Evolutionary conservation across 805 yeast species (phyloP).

Genomic region (Teunomyces panamensis): DNA sequence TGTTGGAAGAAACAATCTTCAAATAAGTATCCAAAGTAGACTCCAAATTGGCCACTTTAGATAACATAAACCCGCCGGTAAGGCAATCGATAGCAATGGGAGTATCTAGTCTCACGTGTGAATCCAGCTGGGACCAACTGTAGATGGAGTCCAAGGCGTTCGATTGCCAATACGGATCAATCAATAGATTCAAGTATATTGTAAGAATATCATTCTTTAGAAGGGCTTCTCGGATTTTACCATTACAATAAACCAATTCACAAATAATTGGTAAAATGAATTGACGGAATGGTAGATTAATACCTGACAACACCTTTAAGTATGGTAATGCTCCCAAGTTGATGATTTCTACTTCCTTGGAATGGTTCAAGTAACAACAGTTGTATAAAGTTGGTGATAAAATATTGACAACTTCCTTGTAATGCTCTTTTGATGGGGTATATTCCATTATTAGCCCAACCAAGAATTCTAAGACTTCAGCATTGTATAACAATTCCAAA

Average conservation of each 20-base stretch:
- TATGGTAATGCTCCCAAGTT: conserved; percentile 46
- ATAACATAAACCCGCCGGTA: conserved; percentile 37
- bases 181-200: conserved; percentile 37
- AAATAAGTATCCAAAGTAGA: conserved; percentile 40
- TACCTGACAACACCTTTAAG: conserved; percentile 36
- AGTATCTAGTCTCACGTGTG: conserved; percentile 19
- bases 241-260: conserved; percentile 48
- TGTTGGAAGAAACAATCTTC: conserved; percentile 26
- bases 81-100: conserved; percentile 29
- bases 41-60: conserved; percentile 41
- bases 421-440: conserved; percentile 25
- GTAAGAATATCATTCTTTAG: conserved; percentile 36
- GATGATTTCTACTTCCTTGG: conserved; percentile 45
- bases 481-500: conserved; percentile 29
- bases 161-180: conserved; percentile 57
- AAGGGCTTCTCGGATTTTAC: conserved; percentile 34
- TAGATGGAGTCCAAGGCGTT: conserved; percentile 52
- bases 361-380: conserved; percentile 47
- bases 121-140: conserved; percentile 34
- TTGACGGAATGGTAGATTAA: conserved; percentile 46
- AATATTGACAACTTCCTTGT: conserved; percentile 41
- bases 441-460: conserved; percentile 28
- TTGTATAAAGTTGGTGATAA: conserved; percentile 50
- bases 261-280: conserved; percentile 52
- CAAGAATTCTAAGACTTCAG: conserved; percentile 45